These are phyloP conservation scores for Ceraceosorus bombacis DNA, from an alignment of 1,284 basidiomycete genomes.

Conservation along the genomic window DNA sequence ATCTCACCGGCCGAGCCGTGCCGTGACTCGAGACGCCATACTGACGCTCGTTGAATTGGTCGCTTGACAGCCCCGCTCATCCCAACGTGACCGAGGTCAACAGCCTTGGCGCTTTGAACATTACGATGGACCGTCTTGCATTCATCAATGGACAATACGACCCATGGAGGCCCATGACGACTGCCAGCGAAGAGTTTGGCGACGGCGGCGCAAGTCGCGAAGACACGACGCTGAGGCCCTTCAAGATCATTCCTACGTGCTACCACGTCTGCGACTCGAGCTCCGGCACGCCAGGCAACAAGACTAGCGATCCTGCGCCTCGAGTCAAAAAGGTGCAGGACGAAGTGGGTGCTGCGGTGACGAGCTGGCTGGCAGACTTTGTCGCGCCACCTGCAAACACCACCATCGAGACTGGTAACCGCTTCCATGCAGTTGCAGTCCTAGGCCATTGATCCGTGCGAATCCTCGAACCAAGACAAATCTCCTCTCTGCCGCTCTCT, in stretches of 20 bases:
- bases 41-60: background rate
- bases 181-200: slow-evolving; percentile 60
- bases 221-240: slow-evolving; percentile 68
- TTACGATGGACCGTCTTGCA: slow-evolving; percentile 67
- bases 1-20: background rate
- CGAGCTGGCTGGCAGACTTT: too few relatives aligned
- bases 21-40: background rate
- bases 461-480: too few relatives aligned
- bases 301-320: too few relatives aligned
- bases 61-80: slow-evolving; percentile 51
- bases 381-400: too few relatives aligned
- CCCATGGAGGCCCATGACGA: slow-evolving; percentile 79
- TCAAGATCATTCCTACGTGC: slow-evolving; percentile 70
- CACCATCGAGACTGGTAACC: too few relatives aligned
- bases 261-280: slow-evolving; percentile 38
- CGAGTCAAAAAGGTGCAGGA: too few relatives aligned
- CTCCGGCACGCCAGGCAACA: too few relatives aligned
- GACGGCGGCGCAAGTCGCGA: slow-evolving; percentile 60
- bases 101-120: slow-evolving; percentile 53
- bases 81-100: slow-evolving; percentile 78
- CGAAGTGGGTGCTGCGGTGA: too few relatives aligned
- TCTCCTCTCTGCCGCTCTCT: too few relatives aligned
- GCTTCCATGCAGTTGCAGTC: too few relatives aligned
- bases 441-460: too few relatives aligned
- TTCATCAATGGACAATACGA: slow-evolving; percentile 57